Evolutionary conservation across 2,329 filamentous ascomycete genomes (phyloP).

Genomic region (Helotiales sp.): DNA sequence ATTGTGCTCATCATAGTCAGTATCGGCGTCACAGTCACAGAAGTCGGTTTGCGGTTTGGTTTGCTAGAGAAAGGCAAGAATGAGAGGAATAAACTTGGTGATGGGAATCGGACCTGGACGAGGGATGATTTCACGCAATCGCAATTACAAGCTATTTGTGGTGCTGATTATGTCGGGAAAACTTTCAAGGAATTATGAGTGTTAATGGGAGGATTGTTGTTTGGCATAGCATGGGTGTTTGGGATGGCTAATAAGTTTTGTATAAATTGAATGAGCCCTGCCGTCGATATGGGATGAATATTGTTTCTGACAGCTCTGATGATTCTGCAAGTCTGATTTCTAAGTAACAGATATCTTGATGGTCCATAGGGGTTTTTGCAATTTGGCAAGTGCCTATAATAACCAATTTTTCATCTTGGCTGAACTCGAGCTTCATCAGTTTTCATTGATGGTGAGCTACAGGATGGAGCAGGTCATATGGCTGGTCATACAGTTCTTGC

Average conservation of each 20-base stretch:
- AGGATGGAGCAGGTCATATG: no score
- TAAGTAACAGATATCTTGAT: no score
- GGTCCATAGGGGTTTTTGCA: no score
- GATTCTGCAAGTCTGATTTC: no score
- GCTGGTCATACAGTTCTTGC: no score
- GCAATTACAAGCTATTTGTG: constrained; percentile 35
- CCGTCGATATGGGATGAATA: no score
- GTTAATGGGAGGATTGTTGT: not conserved
- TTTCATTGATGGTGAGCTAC: no score
- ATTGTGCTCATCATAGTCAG: constrained; percentile 90
- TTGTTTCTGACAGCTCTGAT: no score
- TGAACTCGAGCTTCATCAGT: no score
- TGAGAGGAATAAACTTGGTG: constrained; percentile 4
- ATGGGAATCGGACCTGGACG: constrained; percentile 27
- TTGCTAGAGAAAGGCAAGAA: constrained; percentile 54
- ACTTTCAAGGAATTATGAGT: constrained; percentile 24
- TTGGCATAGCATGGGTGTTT: constrained; percentile 23
- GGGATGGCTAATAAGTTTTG: not conserved
- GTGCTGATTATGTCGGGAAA: constrained; percentile 25
- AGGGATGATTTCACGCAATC: constrained; percentile 28
- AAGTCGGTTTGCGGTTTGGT: constrained; percentile 83
- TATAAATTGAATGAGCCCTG: not conserved
- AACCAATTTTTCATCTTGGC: no score
- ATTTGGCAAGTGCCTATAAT: no score
- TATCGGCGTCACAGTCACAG: constrained; percentile 86